These are phyloP conservation scores for Mucor velutinosus DNA, from an alignment of 371 early-diverging fungal species.

Conservation along the genomic window DNA sequence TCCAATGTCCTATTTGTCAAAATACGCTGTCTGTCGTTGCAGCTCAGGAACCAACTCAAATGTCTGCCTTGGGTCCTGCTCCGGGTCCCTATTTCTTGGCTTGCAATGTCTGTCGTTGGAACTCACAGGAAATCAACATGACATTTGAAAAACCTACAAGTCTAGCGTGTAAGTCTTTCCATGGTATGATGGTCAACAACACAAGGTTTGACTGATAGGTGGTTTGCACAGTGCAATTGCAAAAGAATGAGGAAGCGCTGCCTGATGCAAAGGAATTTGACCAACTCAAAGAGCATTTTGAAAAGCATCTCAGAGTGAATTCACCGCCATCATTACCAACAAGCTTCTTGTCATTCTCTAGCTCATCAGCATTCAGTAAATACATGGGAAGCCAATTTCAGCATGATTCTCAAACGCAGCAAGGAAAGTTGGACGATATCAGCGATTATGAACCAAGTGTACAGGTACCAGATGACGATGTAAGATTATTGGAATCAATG, in stretches of 20 bases:
- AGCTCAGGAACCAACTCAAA: conserved; percentile 50
- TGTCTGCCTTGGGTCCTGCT: conserved; percentile 25
- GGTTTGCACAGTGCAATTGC: conserved; percentile 65
- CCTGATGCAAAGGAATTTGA: conserved; percentile 83
- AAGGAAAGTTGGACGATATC: conserved; percentile 54
- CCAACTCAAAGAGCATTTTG: conserved; percentile 80
- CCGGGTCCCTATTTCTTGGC: conserved; percentile 63
- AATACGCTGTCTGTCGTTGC: conserved; percentile 84
- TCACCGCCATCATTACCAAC: conserved; percentile 41
- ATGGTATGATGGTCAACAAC: not conserved
- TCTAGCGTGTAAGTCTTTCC: conserved; percentile 64
- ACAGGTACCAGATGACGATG: conserved; percentile 51
- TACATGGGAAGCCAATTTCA: conserved; percentile 39
- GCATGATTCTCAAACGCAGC: conserved; percentile 23
- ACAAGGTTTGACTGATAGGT: not conserved
- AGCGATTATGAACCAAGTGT: conserved; percentile 51
- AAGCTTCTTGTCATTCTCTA: conserved; percentile 47
- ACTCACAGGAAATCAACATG: conserved; percentile 86
- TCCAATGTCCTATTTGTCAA: conserved; percentile 90
- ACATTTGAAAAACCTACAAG: conserved; percentile 93
- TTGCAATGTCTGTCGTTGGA: conserved; percentile 92
- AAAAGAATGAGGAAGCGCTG: conserved; percentile 71
- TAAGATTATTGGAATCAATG: conserved; percentile 48
- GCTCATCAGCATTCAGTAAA: conserved; percentile 43
- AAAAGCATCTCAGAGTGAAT: conserved; percentile 60